A percentile compares a stretch with the other conserved stretches of the same genome.
Evolutionary conservation across 768 basidiomycete species (phyloP).

Genomic region (Phylloporus sp.): DNA sequence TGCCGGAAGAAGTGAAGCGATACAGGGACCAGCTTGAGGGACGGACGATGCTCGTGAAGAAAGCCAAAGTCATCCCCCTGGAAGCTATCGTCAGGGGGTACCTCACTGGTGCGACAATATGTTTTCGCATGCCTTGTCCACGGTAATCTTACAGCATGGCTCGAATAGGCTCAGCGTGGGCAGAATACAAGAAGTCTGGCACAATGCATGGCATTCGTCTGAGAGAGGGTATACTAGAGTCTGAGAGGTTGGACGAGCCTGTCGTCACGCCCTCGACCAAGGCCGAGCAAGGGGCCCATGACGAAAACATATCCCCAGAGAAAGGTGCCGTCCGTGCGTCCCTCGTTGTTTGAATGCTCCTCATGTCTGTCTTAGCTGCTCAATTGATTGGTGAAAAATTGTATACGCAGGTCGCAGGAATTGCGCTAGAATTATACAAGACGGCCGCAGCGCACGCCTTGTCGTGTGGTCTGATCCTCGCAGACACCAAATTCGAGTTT

Average conservation of each 20-base stretch:
- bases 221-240: slow-evolving; percentile 76
- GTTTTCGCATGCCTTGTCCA: not conserved
- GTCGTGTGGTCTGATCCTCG: slow-evolving; percentile 82
- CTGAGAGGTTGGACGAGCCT: slow-evolving; percentile 73
- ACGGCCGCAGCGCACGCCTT: slow-evolving; percentile 73
- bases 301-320: slow-evolving; percentile 91
- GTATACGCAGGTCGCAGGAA: slow-evolving; percentile 54
- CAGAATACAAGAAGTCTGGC: slow-evolving; percentile 82
- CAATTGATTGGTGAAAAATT: slow-evolving; percentile 64
- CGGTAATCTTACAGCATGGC: slow-evolving; percentile 5
- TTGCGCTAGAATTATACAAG: slow-evolving; percentile 63
- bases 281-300: slow-evolving; percentile 89
- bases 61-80: slow-evolving; percentile 83
- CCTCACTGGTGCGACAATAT: slow-evolving; percentile 67
- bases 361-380: slow-evolving; percentile 43
- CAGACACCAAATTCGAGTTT: slow-evolving; percentile 99
- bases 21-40: slow-evolving; percentile 78
- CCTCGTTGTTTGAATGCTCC: not conserved
- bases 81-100: slow-evolving; percentile 98
- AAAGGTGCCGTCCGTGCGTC: slow-evolving; percentile 48
- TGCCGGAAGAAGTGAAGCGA: slow-evolving; percentile 75
- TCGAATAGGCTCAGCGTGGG: slow-evolving; percentile 85
- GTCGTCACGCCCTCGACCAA: slow-evolving; percentile 97
- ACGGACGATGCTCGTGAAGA: slow-evolving; percentile 86
- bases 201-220: slow-evolving; percentile 86